These are phyloP conservation scores for Plenodomus tracheiphilus DNA, from an alignment of 2,329 filamentous ascomycete genomes.

Conservation along the genomic window DNA sequence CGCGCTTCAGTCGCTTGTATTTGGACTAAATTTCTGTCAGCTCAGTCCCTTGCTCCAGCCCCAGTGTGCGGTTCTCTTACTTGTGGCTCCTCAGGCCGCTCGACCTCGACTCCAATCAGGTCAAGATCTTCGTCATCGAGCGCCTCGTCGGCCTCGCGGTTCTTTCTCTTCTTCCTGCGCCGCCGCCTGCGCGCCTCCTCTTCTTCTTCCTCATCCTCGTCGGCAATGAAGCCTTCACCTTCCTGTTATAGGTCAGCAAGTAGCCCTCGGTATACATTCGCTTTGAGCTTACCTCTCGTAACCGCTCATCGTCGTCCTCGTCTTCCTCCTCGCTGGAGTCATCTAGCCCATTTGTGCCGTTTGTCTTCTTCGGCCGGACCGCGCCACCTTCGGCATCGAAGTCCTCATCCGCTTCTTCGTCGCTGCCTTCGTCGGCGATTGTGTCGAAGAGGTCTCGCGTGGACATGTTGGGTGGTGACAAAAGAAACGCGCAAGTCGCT, in stretches of 20 bases:
- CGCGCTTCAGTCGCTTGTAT: constrained; percentile 95
- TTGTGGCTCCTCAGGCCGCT: constrained; percentile 69
- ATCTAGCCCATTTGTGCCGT: constrained; percentile 36
- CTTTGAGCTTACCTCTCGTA: constrained; percentile 31
- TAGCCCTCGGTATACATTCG: background rate
- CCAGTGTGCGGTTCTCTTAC: constrained; percentile 50
- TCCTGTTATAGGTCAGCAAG: constrained; percentile 58
- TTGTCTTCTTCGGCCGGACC: constrained; percentile 26
- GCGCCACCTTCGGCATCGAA: constrained; percentile 35
- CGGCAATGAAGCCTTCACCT: constrained; percentile 93
- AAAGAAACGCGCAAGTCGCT: constrained; percentile 30
- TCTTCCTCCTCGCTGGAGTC: constrained; percentile 48
- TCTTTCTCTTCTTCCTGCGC: constrained; percentile 76
- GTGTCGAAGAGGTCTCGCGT: constrained; percentile 73
- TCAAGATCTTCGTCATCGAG: constrained; percentile 96
- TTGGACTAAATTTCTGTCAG: constrained; percentile 64
- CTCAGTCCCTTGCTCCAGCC: constrained; percentile 5
- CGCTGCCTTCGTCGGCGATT: constrained; percentile 79
- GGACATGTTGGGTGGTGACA: constrained; percentile 35
- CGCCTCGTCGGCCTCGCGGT: constrained; percentile 76
- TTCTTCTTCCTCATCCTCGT: constrained; percentile 79
- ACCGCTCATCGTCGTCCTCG: constrained; percentile 44
- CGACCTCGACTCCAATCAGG: constrained; percentile 81
- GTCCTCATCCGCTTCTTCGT: constrained; percentile 45
- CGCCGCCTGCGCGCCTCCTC: constrained; percentile 59